Evolutionary conservation across 1,284 basidiomycete genomes (phyloP).

Genomic region (Marasmius sp.): DNA sequence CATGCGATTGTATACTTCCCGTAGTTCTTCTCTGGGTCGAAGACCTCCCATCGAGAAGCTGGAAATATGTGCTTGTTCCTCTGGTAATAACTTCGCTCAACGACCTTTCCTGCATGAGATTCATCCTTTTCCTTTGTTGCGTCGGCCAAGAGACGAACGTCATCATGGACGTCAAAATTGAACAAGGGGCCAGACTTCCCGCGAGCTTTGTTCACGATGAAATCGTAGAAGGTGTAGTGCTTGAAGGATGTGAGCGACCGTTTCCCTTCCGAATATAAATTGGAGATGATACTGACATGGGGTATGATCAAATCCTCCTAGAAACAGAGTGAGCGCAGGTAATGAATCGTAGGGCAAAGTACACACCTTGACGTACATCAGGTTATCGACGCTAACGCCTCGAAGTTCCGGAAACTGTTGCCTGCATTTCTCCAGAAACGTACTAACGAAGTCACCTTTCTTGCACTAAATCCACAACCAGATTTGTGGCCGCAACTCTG

Average conservation of each 20-base stretch:
- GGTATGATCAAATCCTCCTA: slow-evolving; percentile 96
- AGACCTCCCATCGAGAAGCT: slow-evolving; percentile 93
- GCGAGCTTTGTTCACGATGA: slow-evolving; percentile 96
- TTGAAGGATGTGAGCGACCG: slow-evolving; percentile 34
- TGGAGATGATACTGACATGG: slow-evolving; percentile 54
- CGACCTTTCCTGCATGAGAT: slow-evolving; percentile 98
- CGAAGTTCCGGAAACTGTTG: slow-evolving; percentile 91
- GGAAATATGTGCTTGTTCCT: slow-evolving; percentile 98
- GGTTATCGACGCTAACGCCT: slow-evolving; percentile 88
- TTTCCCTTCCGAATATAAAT: not conserved
- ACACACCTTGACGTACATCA: slow-evolving; percentile 96
- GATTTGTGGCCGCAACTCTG: slow-evolving; percentile 6
- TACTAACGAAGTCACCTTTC: slow-evolving; percentile 93
- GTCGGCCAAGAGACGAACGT: slow-evolving; percentile 93
- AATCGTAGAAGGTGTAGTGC: slow-evolving; percentile 99
- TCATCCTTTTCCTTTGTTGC: slow-evolving; percentile 98
- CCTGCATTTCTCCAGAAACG: slow-evolving; percentile 91
- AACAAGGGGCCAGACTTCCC: slow-evolving; percentile 98
- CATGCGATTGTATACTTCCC: slow-evolving; percentile 84
- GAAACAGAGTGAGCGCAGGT: not conserved
- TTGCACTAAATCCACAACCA: slow-evolving; percentile 67
- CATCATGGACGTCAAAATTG: slow-evolving; percentile 99
- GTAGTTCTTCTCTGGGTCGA: slow-evolving; percentile 89
- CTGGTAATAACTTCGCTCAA: slow-evolving; percentile 95
- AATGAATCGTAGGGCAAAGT: not conserved